Evolutionary conservation across 164 flowering plant species (phyloP), one percentile per base, ranked within the genome.

Genomic region (Houttuynia cordata): DNA sequence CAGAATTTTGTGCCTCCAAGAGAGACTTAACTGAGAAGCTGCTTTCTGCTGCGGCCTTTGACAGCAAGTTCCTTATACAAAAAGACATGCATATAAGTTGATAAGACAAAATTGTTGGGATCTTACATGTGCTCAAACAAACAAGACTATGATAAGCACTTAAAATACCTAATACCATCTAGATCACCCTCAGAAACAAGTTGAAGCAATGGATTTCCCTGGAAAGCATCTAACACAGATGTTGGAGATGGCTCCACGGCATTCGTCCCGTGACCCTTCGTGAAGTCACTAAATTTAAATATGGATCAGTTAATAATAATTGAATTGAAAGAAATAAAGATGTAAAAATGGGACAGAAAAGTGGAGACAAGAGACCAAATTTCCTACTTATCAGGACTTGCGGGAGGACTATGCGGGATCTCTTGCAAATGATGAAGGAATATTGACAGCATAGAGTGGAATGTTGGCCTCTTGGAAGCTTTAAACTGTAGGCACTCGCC

Each of bases 401-500:
- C 84, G 56, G 96, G 91, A 62, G 96, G 87, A 60, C 91, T 91
- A 62, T 89, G 91, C 65, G 99, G 99, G 64, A 94, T 76, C 74
- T 81, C 93, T 84, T 91, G 96, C 76, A 91, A 82, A 80, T 91
- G 93, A 42, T 87, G 91, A 62, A 90, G 96, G 66, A 90, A 94
- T 65, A 70, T 86, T 54, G 83, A 78, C 57, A 94, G 71, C 95
- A 94, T 90, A 64, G 89, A 74, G 80, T 66, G 84, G 70, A 94
- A 94, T 30, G 86, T 80, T 49, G 99, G 99, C 60, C 97, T 82
- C 75, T 71, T 91, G 18, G 96, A 79, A 62, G 95, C 81, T 76
- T 85, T 91, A 70, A 83, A 88, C 76, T 86, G 96, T 52, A 94
- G 73, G 76, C 99, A 94, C 14, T 94, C 99, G 66, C 99, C 99